Evolutionary conservation across 1,139 yeast genomes (phyloP).

Genomic region (Zygoascus sp.): DNA sequence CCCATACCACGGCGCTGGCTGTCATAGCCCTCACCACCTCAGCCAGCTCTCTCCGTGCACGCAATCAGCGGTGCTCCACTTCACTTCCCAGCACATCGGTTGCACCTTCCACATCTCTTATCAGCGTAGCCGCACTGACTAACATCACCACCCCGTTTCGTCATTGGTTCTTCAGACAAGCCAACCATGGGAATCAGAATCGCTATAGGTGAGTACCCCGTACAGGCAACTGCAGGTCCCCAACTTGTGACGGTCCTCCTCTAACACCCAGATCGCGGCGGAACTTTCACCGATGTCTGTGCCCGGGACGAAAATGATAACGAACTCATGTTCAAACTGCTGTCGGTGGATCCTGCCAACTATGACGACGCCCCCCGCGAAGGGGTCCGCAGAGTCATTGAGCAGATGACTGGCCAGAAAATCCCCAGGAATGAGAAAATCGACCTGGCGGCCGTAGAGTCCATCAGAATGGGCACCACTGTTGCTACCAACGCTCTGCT

Average conservation of each 20-base stretch:
- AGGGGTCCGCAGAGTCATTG: conserved; percentile 77
- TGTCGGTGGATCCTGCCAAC: conserved; percentile 83
- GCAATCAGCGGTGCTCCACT: no score
- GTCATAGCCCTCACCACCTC: no score
- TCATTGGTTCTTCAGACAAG: background rate
- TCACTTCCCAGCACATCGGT: no score
- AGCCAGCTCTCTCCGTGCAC: no score
- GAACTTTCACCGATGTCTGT: conserved; percentile 83
- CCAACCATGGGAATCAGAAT: conserved; percentile 20
- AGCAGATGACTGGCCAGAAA: conserved; percentile 45
- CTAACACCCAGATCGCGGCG: conserved; percentile 41
- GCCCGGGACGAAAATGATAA: conserved; percentile 41
- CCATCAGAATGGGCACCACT: conserved; percentile 75
- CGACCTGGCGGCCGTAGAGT: conserved; percentile 47
- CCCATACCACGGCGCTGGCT: no score
- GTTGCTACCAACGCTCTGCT: conserved; percentile 74
- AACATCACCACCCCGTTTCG: background rate
- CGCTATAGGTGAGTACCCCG: conserved; percentile 22
- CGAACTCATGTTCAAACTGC: conserved; percentile 57
- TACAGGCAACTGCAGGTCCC: no score
- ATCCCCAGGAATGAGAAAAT: conserved; percentile 44
- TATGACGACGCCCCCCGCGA: conserved; percentile 88
- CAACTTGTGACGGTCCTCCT: no score
- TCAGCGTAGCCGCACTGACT: background rate
- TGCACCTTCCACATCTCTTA: no score